Conservation (phyloP, 2,329 filamentous ascomycete species). For the Colletotrichum melonis region DNA sequence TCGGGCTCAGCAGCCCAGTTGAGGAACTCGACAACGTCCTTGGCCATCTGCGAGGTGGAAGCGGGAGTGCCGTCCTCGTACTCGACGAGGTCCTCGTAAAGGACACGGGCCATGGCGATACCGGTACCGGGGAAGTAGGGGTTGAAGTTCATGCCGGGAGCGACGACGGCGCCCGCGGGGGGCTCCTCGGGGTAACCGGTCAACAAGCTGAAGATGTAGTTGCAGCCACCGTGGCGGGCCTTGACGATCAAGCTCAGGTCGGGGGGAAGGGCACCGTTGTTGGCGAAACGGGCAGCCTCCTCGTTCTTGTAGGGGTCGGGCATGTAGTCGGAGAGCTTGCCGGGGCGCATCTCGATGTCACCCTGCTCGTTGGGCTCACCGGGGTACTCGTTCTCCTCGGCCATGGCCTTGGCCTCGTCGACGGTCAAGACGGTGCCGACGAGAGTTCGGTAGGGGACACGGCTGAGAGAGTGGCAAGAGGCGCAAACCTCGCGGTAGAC, state of each 20-base stretch:
- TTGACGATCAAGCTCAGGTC: conserved; percentile 99
- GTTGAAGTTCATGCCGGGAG: conserved; percentile 98
- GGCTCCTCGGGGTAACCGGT: conserved; percentile 98
- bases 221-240: conserved; percentile 95
- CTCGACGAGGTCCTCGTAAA: conserved; percentile 97
- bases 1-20: conserved; percentile 99
- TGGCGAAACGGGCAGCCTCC: conserved; percentile 96
- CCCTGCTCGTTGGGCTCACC: conserved; percentile 98
- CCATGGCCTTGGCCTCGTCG: conserved; percentile 96
- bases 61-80: conserved; percentile 97
- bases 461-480: conserved; percentile 94
- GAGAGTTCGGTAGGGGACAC: conserved; percentile 91
- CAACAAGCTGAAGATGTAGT: conserved; percentile 98
- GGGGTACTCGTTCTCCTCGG: conserved; percentile 99
- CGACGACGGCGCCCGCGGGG: conserved; percentile 87
- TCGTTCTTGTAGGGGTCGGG: conserved; percentile 98
- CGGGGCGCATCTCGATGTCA: conserved; percentile 97
- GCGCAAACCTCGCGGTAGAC: conserved; percentile 99
- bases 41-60: conserved; percentile 98
- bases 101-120: conserved; percentile 98
- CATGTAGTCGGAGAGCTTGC: conserved; percentile 98
- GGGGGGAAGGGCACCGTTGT: conserved; percentile 96
- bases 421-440: conserved; percentile 95
- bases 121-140: conserved; percentile 99
- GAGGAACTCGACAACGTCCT: conserved; percentile 98